Base-by-base conservation (phyloP, 331 rosid genomes). In the Cydonia oblonga region DNA sequence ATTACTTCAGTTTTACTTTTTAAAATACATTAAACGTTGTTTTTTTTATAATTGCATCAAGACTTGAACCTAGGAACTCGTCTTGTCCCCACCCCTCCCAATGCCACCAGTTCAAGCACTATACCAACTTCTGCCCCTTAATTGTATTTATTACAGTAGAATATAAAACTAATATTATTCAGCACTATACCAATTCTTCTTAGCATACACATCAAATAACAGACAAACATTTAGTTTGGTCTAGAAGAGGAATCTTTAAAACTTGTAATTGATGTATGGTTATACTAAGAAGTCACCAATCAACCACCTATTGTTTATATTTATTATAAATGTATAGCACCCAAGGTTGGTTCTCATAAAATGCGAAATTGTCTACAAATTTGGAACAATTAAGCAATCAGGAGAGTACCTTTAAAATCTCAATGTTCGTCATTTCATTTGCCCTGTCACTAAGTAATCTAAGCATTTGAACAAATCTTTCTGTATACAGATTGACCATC, bases 381-480 rank as follows among this genome's bases (percentile, higher is more conserved):
- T 70, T 60, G 62, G 38, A 76, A 85, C 18, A 53, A 69, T 62
- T 32, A 46, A 74, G 16, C 57, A 74, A 75, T 65, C 63, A 35
- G 68, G 32, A 62, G 83, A 81, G 57, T 87, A 93, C 97, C 98
- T 91, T 91, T 64, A 93, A 80, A 81, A 89, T 93, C 88, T 93
- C 98, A 49, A 93, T 89, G 75, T 93, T 91, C 24, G 98, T 91
- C 77, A 93, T 76, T 19, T 89, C 88, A 75, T 84, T 89, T 13
- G 98, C 92, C 76, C 96, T 87, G 82, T 93, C 98, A 52, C 96
- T 91, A 23, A 93, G 91, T 80, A 93, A 79, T 86, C 98, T 89
- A 66, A 93, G 97, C 96, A 93, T 89, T 89, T 93, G 98, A 85
- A 84, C 92, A 70, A 93, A 93, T 82, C 98, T 86, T 85, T 93